A percentile compares a stretch with the other conserved stretches of the same genome.
Evolutionary conservation across 495 filamentous ascomycete genomes (phyloP).

Genomic region (Aspergillus kassunensis): DNA sequence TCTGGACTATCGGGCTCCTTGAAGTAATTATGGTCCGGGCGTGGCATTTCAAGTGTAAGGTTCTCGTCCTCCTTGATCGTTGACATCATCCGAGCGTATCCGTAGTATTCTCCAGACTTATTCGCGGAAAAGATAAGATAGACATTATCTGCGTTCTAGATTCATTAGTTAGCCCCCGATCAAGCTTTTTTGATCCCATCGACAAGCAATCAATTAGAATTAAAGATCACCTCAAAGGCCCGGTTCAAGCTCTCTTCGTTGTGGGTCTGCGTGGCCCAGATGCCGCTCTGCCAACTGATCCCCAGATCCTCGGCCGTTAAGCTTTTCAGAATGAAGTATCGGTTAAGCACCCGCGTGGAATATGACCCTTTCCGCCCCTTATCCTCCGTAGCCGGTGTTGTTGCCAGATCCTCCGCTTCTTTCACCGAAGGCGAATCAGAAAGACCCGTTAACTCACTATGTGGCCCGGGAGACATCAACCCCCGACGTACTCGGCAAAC

Average conservation of each 20-base stretch:
- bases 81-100: constrained; percentile 90
- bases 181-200: not conserved
- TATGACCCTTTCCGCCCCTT: constrained; percentile 3
- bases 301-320: constrained; percentile 93
- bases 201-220: too few species aligned
- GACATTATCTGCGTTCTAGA: constrained; percentile 76
- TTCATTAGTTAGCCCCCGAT: not conserved
- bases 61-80: constrained; percentile 72
- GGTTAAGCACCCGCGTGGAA: constrained; percentile 47
- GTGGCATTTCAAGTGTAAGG: constrained; percentile 55
- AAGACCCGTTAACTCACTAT: constrained; percentile 16
- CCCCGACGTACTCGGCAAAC: constrained; percentile 82
- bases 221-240: constrained; percentile 71
- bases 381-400: not conserved
- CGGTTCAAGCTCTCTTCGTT: constrained; percentile 82
- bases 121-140: constrained; percentile 97
- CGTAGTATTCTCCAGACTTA: constrained; percentile 97
- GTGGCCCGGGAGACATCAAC: constrained; percentile 32
- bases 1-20: constrained; percentile 48
- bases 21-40: constrained; percentile 52
- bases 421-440: not conserved
- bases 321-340: constrained; percentile 92
- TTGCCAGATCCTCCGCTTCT: constrained; percentile 1
- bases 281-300: constrained; percentile 76
- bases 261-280: constrained; percentile 94